Evolutionary conservation across 306 rosid genomes (phyloP).

Genomic region (Cajanus cajan): DNA sequence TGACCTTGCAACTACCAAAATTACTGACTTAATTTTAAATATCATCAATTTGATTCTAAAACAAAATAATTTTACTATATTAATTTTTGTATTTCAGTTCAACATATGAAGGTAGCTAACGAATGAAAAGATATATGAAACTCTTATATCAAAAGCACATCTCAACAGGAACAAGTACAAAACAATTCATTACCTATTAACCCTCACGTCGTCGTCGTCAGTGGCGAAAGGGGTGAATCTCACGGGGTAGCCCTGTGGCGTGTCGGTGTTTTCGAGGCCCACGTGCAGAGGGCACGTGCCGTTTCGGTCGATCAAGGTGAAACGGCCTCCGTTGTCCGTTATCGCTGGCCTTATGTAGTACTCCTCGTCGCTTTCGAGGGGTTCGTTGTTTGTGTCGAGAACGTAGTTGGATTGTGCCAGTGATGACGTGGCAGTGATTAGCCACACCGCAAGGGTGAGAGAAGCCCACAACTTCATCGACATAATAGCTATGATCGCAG

Average conservation of each 20-base stretch:
- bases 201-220: conserved; percentile 24
- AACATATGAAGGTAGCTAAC: too few species aligned
- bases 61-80: too few species aligned
- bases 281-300: conserved; percentile 41
- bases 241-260: neutral
- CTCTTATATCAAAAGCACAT: too few species aligned
- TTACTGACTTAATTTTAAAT: too few species aligned
- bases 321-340: conserved; percentile 55
- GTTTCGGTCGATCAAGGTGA: conserved; percentile 44
- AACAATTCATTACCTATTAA: too few species aligned
- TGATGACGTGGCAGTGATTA: conserved; percentile 36
- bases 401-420: conserved; percentile 27
- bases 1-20: too few species aligned
- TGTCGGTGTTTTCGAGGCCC: conserved; percentile 44
- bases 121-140: too few species aligned
- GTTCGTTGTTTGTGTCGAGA: conserved; percentile 44
- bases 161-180: too few species aligned
- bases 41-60: too few species aligned
- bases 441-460: conserved; percentile 2
- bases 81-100: too few species aligned
- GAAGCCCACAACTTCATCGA: neutral
- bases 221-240: conserved; percentile 38
- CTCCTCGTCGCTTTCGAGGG: conserved; percentile 37
- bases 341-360: conserved; percentile 64
- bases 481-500: too few species aligned